Evolutionary conservation across 75 land plant species (phyloP).

Genomic region (Azolla pinnata): DNA sequence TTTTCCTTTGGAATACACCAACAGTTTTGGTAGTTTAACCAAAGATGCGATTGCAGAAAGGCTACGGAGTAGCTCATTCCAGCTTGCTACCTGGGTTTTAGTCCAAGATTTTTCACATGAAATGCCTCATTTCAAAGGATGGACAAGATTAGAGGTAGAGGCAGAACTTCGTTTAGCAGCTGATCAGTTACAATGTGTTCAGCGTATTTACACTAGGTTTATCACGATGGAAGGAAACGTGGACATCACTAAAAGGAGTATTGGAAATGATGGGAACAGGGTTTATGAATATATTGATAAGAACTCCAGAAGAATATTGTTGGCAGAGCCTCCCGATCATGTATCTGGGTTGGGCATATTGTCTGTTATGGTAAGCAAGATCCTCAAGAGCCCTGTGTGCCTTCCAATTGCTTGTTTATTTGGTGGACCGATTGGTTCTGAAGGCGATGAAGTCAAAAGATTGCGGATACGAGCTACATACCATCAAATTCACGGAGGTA

Average conservation of each 20-base stretch:
- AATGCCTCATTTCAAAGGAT: conserved; percentile 22
- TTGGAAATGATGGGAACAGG: conserved; percentile 28
- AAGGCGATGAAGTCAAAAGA: conserved; percentile 6
- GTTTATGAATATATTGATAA: conserved; percentile 50
- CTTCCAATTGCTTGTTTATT: conserved; percentile 66
- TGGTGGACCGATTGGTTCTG: conserved; percentile 46
- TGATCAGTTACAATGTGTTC: conserved; percentile 60
- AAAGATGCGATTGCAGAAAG: conserved; percentile 32
- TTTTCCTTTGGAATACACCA: conserved; percentile 35
- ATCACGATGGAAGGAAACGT: conserved; percentile 40
- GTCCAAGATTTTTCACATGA: conserved; percentile 24
- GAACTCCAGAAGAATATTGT: conserved; percentile 23
- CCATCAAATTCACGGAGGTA: not conserved
- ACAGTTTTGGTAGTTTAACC: conserved; percentile 38
- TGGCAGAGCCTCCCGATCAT: conserved; percentile 70
- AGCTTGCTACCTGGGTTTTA: conserved; percentile 42
- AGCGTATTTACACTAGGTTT: conserved; percentile 53
- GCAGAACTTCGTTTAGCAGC: conserved; percentile 35
- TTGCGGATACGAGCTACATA: conserved; percentile 8
- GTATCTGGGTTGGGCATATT: conserved; percentile 55
- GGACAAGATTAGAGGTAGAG: conserved; percentile 23
- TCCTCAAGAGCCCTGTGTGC: conserved; percentile 45
- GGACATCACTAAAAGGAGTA: conserved; percentile 60
- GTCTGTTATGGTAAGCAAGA: conserved; percentile 58
- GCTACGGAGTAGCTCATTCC: conserved; percentile 47